These are phyloP conservation scores for Petunia axillaris DNA, from an alignment of 257 asterid species.

Conservation along the genomic window DNA sequence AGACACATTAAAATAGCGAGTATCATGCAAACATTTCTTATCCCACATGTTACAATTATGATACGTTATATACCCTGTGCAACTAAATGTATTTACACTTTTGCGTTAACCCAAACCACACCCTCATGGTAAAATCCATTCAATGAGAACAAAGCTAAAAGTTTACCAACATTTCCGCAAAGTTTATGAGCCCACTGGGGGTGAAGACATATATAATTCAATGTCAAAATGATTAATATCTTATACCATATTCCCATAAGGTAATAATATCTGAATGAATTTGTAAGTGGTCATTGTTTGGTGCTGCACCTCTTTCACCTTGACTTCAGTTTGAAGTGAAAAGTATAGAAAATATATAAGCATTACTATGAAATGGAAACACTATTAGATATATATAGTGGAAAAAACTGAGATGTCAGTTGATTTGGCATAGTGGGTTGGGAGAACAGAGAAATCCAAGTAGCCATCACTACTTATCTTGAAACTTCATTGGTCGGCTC, in stretches of 20 bases:
- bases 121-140: too few species aligned
- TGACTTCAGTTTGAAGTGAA: constrained; percentile 27
- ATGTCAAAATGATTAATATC: constrained; percentile 4
- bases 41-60: too few species aligned
- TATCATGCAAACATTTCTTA: too few species aligned
- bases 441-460: not conserved
- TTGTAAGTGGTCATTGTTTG: constrained; percentile 22
- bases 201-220: not conserved
- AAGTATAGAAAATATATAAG: constrained; percentile 8
- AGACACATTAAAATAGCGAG: too few species aligned
- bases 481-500: constrained; percentile 13
- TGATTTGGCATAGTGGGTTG: constrained; percentile 20
- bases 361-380: not conserved
- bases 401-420: not conserved
- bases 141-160: not conserved
- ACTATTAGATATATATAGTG: not conserved
- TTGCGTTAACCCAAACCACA: too few species aligned
- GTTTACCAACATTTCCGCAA: not conserved
- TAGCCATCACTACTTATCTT: constrained; percentile 20
- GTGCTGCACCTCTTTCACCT: constrained; percentile 19
- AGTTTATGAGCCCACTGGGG: not conserved
- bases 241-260: not conserved
- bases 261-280: not conserved
- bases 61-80: too few species aligned
- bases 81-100: too few species aligned